phyloP scores from a whole-genome alignment of 2,329 filamentous ascomycete species.

The Chaetothyriales sp. region DNA sequence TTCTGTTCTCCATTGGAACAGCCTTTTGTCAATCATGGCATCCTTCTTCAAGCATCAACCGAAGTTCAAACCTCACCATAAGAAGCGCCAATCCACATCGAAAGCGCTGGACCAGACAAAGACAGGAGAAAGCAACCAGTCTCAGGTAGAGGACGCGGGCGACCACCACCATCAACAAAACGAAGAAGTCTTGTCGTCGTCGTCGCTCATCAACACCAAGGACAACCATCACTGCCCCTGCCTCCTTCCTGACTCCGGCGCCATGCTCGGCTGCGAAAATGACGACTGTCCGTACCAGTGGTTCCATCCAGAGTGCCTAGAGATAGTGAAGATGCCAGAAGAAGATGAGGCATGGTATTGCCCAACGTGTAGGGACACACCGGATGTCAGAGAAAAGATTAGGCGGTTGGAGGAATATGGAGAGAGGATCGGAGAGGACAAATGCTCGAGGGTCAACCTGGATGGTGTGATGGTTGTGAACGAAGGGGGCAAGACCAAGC shows the following conservation, averaged over 20 bases:
- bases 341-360: conserved; percentile 44
- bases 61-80: background rate
- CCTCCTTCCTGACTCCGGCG: conserved; percentile 32
- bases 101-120: background rate
- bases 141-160: too few species aligned
- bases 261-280: conserved; percentile 55
- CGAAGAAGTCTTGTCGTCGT: background rate
- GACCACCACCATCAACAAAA: background rate
- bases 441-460: background rate
- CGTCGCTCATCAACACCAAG: background rate
- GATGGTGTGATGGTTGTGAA: background rate
- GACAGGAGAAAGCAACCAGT: background rate
- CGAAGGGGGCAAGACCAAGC: background rate
- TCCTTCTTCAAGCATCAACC: conserved; percentile 1
- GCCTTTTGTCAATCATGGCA: conserved; percentile 1
- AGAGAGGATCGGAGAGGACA: background rate
- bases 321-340: conserved; percentile 43
- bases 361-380: conserved; percentile 33
- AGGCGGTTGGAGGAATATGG: conserved; percentile 6
- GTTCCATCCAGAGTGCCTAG: conserved; percentile 53
- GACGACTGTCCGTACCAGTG: conserved; percentile 49
- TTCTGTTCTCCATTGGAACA: background rate
- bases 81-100: background rate
- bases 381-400: conserved; percentile 14
- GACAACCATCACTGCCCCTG: background rate